Conservation (phyloP, 2,329 filamentous ascomycete genomes). For the Botryotinia globosa region DNA sequence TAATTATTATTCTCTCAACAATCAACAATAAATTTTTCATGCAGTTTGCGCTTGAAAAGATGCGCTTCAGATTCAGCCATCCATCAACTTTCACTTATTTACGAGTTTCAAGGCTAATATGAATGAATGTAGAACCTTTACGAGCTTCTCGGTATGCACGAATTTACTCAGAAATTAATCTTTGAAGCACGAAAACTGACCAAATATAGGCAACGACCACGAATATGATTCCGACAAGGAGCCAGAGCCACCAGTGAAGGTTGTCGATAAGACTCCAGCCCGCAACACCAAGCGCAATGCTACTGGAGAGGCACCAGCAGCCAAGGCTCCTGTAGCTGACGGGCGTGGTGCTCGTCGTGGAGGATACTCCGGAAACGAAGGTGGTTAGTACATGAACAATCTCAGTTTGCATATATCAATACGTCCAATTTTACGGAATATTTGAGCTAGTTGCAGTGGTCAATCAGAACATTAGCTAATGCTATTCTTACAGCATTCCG, state of each 20-base stretch:
- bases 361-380: constrained; percentile 73
- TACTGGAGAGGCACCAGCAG: constrained; percentile 65
- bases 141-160: constrained; percentile 87
- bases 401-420: not conserved
- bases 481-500: constrained; percentile 68
- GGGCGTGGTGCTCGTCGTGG: constrained; percentile 45
- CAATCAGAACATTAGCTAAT: constrained; percentile 15
- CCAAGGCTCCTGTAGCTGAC: constrained; percentile 31
- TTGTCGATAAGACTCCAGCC: constrained; percentile 77
- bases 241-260: constrained; percentile 77
- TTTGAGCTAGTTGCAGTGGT: not conserved
- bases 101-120: constrained; percentile 40
- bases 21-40: constrained; percentile 10
- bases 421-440: not conserved
- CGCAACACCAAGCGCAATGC: constrained; percentile 81
- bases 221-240: constrained; percentile 67
- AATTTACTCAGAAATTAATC: constrained; percentile 26
- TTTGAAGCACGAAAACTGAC: constrained; percentile 35
- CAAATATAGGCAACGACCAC: constrained; percentile 53
- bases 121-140: constrained; percentile 74
- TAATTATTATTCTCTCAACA: constrained; percentile 26
- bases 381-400: constrained; percentile 63
- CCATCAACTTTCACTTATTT: constrained; percentile 21
- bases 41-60: constrained; percentile 22
- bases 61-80: constrained; percentile 19